A percentile compares a stretch with the other conserved stretches of the same genome.
phyloP scores from a whole-genome alignment of 305 asterid genomes.

The Petunia hybrid region DNA sequence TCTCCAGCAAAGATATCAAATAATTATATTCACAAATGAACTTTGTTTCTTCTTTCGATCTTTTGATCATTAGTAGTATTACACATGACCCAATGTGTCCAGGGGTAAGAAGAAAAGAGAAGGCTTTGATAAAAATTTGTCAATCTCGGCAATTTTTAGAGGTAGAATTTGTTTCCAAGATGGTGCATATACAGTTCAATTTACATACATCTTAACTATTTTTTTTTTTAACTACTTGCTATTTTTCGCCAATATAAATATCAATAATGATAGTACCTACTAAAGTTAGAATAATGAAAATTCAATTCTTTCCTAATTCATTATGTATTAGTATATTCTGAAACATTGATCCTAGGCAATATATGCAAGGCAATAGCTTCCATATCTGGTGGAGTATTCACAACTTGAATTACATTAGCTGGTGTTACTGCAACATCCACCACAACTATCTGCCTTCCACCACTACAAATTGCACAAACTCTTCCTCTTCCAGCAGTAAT shows the following conservation, averaged over 20 bases:
- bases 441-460: constrained; percentile 49
- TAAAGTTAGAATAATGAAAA: background rate
- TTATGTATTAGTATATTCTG: background rate
- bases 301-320: background rate
- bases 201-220: background rate
- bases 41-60: too few relatives aligned
- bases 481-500: constrained; percentile 60
- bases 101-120: too few relatives aligned
- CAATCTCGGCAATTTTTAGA: too few relatives aligned
- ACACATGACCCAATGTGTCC: too few relatives aligned
- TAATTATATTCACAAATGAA: too few relatives aligned
- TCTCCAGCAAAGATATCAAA: too few relatives aligned
- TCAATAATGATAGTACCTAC: background rate
- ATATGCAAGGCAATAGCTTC: constrained; percentile 67
- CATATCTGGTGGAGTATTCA: constrained; percentile 61
- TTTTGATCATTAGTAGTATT: too few relatives aligned
- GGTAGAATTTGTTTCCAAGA: too few relatives aligned
- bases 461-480: constrained; percentile 59
- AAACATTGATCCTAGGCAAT: constrained; percentile 58
- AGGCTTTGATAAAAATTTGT: too few relatives aligned
- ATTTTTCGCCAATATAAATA: background rate
- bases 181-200: too few relatives aligned
- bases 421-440: constrained; percentile 53
- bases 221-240: background rate
- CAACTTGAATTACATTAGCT: constrained; percentile 45